Base-by-base conservation (phyloP, 805 yeast genomes). In the Blastobotrys mokoenaii region DNA sequence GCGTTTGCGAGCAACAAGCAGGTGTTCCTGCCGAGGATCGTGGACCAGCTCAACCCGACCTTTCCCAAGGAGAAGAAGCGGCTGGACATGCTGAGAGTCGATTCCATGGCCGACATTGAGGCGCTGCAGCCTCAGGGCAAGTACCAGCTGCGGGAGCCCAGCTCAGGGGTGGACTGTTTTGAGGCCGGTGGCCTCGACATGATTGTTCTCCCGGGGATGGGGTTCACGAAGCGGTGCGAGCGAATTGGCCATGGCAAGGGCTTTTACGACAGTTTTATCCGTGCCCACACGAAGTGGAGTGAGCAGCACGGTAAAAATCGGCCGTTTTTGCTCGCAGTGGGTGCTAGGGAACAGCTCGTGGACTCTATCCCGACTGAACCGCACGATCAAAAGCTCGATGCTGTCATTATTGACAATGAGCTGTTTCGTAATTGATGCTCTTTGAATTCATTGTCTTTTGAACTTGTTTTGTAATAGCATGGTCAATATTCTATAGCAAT, bases 221-320 rank as follows among this genome's bases (percentile, higher is more conserved):
- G 85, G 1, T 89, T 85, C 61, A 73, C 84, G 1, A 51, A 32
- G 10, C 51, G 58, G 10, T 55, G 79, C 17, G 61, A 68, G 10
- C 61, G 98, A 44, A 60, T 90, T 44, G 98, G 98, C 1, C 95
- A 87, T 60, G 98, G 98, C 1, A 90, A 81, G 3, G 98, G 97
- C 0, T 88, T 77, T 61, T 90, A 93, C 61, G 98, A 90, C 60
- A 86, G 82, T 54, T 84, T 70, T 55, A 71, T 84, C 36, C 64
- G 82, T 42, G 6, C 20, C 20, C 78, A 78, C 52, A 18, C 50
- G 6, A 61, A 70, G 57, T 58, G 63, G 65, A 39, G 51, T 17
- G 38, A 39, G 5, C 27, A 45, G 6, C 34, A 47, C 18, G 36
- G 43, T 14, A 39, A 38, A 30, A 36, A 38, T 27, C 14, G 18